Base-by-base conservation (phyloP, 2,329 filamentous ascomycete genomes). In the Simplicillium aogashimaense region DNA sequence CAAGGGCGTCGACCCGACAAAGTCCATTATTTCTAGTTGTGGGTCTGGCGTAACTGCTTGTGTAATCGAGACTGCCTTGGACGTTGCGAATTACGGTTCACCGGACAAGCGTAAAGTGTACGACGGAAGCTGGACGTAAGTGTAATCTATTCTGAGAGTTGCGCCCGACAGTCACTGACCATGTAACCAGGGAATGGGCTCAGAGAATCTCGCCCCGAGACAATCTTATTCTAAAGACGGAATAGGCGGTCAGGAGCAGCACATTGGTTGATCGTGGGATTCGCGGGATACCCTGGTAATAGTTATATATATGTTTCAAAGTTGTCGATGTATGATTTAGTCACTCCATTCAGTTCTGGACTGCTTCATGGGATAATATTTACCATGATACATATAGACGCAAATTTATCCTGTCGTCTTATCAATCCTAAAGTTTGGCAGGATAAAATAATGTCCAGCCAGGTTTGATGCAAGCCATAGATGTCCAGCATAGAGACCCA, bases 41-140 rank as follows among this genome's bases (percentile, higher is more conserved):
- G 92, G 92, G 11, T 95, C 89, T 7, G 92, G 92, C 29, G 90
- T 98, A 38, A 97, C 89, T 10, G 92, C 92, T 7, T 86, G 86
- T 14, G 77, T 95, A 34, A 78, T 98, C 33, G 92, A 98, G 56
- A 83, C 88, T 30, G 92, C 88, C 2, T 65, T 98, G 40, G 78
- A 77, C 25, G 80, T 87, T 59, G 86, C 89, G 16, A 81, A 80
- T 2, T 89, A 79, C 55, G 85, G 83, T 2, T 67, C 76, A 4
- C 63, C 74, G 0, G 73, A 80, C 45, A 75, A 76, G 40, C 76
- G 86, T 49, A 81, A 75, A 55, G 71, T 98, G 16, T 98, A 98
- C 54, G 92, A 98, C 59, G 92, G 92, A 36, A 95, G 89, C 61
- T 98, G 92, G 92, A 97, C 92, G 75, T 94, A 70, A 79, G 85